Percentiles rank a stretch among this genome's conserved stretches.
Conservation (phyloP, 768 basidiomycete genomes). For the Pleurotus eryngii region DNA sequence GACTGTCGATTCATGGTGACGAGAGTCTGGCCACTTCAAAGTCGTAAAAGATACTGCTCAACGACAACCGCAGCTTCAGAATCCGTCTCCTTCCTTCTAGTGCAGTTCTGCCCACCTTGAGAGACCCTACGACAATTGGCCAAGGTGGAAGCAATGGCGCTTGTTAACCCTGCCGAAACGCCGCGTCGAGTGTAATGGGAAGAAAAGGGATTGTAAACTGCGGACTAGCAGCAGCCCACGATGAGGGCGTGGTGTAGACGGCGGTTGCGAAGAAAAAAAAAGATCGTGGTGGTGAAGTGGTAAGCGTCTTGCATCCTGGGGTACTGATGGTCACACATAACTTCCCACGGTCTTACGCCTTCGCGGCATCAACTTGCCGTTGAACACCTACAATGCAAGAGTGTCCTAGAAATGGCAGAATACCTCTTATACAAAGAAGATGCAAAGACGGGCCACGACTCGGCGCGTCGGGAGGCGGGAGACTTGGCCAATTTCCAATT, state of each 20-base stretch:
- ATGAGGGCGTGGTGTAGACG: not conserved
- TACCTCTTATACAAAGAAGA: no score
- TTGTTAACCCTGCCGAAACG: not conserved
- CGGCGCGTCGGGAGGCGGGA: no score
- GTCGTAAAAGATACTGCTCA: not conserved
- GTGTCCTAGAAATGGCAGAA: no score
- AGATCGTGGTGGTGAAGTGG: not conserved
- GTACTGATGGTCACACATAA: no score
- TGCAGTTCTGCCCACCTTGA: not conserved
- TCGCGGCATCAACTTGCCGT: no score
- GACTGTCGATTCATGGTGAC: slow-evolving; percentile 16
- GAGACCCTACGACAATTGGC: not conserved
- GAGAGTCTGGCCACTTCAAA: not conserved
- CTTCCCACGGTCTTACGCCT: no score
- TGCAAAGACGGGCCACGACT: no score
- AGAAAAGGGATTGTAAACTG: slow-evolving; percentile 9
- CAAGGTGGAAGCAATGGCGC: no score
- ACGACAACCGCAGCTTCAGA: not conserved
- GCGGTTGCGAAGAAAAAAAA: slow-evolving; percentile 9
- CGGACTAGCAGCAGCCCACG: slow-evolving; percentile 7
- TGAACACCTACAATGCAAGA: no score
- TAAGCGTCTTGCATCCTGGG: no score
- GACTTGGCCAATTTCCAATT: no score
- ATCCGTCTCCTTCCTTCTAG: not conserved
- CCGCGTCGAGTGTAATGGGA: not conserved